Percentiles rank a stretch among this genome's conserved stretches.
phyloP scores from a whole-genome alignment of 768 basidiomycete genomes.

The Naganishia vishniacii region DNA sequence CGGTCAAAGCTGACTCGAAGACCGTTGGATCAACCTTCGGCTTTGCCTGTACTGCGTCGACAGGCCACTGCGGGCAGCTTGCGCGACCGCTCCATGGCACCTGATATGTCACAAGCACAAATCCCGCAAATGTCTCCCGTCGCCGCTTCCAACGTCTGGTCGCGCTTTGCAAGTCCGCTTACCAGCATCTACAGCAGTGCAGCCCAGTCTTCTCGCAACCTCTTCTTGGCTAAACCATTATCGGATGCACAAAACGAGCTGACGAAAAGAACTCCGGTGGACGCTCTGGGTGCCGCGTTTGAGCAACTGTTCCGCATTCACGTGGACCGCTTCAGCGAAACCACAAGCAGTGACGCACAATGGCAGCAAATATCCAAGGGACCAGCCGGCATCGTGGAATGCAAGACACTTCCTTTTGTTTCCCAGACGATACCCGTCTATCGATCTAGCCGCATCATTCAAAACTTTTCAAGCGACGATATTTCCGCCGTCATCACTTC shows the following conservation, averaged over 20 bases:
- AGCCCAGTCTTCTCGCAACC: constrained; percentile 36
- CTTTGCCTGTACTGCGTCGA: constrained; percentile 38
- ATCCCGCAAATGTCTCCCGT: constrained; percentile 5
- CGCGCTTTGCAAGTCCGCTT: constrained; percentile 35
- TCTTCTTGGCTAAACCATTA: constrained; percentile 9
- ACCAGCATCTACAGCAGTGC: constrained; percentile 39
- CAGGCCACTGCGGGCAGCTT: constrained; percentile 27
- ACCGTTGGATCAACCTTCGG: constrained; percentile 78
- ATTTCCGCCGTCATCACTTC: constrained; percentile 67
- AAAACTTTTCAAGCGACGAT: constrained; percentile 90
- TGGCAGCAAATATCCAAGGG: constrained; percentile 77
- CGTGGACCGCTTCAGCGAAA: constrained; percentile 51
- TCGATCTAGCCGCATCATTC: constrained; percentile 82
- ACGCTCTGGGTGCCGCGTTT: constrained; percentile 67
- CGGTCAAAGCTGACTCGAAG: constrained; percentile 76
- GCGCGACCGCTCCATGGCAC: not conserved
- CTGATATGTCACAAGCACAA: not conserved
- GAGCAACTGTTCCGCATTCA: constrained; percentile 72
- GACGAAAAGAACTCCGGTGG: constrained; percentile 28
- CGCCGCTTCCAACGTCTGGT: constrained; percentile 26
- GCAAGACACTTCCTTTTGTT: constrained; percentile 68
- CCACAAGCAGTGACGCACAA: constrained; percentile 45
- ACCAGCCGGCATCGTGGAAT: constrained; percentile 64
- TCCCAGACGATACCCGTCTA: constrained; percentile 77
- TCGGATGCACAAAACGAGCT: constrained; percentile 1